Conservation (phyloP, 1,139 yeast species). For the Saccharomyces pastorianus region DNA sequence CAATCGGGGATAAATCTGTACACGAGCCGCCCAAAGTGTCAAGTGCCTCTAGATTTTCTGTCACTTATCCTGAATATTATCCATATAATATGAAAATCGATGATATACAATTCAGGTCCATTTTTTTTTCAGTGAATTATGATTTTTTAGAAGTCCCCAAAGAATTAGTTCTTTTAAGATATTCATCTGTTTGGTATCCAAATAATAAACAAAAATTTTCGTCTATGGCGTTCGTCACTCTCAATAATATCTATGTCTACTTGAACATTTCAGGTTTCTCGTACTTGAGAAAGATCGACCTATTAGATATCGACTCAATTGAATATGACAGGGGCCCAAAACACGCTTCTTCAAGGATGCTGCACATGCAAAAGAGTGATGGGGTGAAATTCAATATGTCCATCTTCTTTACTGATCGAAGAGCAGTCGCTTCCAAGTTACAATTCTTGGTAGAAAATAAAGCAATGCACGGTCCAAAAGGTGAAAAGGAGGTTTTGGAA, state of each 20-base stretch:
- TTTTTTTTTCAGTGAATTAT: constrained; percentile 41
- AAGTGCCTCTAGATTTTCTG: constrained; percentile 4
- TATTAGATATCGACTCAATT: constrained; percentile 50
- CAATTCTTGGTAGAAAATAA: constrained; percentile 38
- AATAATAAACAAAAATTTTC: constrained; percentile 64
- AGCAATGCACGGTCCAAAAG: constrained; percentile 39
- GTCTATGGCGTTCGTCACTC: constrained; percentile 62
- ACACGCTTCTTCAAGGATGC: constrained; percentile 35
- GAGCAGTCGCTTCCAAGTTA: constrained; percentile 44
- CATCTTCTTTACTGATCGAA: constrained; percentile 58
- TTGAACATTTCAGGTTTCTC: constrained; percentile 72
- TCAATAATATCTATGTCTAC: constrained; percentile 53
- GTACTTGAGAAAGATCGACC: constrained; percentile 45
- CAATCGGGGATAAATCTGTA: neutral
- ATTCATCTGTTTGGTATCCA: constrained; percentile 62
- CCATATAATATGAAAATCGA: constrained; percentile 52
- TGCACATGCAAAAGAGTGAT: constrained; percentile 2
- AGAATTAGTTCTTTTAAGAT: constrained; percentile 60
- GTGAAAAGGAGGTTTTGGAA: constrained; percentile 22
- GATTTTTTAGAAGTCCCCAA: constrained; percentile 26
- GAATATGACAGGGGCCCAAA: constrained; percentile 39
- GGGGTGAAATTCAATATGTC: constrained; percentile 29
- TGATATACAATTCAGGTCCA: constrained; percentile 73
- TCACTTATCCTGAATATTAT: constrained; percentile 51
- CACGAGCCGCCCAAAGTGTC: constrained; percentile 1